These are phyloP conservation scores for Spinacia oleracea DNA, from an alignment of 179 eudicot species.

Conservation along the genomic window DNA sequence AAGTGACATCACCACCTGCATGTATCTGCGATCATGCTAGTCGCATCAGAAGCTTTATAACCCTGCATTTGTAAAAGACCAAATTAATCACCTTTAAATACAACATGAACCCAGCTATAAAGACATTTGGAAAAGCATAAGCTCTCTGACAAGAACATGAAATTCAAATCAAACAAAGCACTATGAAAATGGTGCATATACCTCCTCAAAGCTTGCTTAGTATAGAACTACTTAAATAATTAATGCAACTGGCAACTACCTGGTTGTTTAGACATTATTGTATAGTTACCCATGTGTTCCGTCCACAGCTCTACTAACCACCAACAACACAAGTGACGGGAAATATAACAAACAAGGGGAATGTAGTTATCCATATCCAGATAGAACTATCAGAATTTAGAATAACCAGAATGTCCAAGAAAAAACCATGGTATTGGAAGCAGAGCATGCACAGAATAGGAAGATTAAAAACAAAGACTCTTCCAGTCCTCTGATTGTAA, in stretches of 20 bases:
- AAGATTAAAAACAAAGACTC: neutral
- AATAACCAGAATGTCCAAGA: neutral
- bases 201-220: neutral
- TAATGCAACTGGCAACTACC: neutral
- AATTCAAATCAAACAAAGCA: neutral
- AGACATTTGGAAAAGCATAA: neutral
- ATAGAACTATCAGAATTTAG: neutral
- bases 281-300: neutral
- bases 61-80: slow-evolving; percentile 34
- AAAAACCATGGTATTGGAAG: neutral
- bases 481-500: neutral
- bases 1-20: slow-evolving; percentile 34
- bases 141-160: neutral
- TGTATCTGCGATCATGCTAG: slow-evolving; percentile 27
- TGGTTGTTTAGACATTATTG: no score
- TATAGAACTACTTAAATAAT: neutral
- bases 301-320: slow-evolving; percentile 1
- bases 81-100: neutral
- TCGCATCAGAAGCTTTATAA: slow-evolving; percentile 31
- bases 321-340: neutral
- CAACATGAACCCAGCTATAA: neutral
- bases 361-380: neutral
- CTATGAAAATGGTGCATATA: neutral
- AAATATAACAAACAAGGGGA: neutral
- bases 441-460: neutral